These are phyloP conservation scores for Termitomyces sp. DNA, from an alignment of 768 basidiomycete genomes.

Conservation along the genomic window DNA sequence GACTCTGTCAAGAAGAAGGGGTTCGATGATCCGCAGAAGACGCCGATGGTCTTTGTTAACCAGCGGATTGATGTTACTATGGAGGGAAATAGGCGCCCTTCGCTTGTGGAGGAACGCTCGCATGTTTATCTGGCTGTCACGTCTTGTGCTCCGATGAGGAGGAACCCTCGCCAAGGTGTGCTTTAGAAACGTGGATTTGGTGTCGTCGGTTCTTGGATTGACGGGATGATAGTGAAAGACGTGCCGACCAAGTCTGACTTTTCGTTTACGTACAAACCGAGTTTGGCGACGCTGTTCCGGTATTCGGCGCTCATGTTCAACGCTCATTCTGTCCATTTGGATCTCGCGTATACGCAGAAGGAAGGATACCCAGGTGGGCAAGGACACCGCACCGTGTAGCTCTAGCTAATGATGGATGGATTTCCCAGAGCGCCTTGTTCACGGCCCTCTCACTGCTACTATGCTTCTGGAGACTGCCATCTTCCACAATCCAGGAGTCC, in stretches of 20 bases:
- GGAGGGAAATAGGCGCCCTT: slow-evolving; percentile 37
- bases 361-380: slow-evolving; percentile 70
- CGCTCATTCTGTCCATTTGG: slow-evolving; percentile 79
- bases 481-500: slow-evolving; percentile 41
- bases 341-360: slow-evolving; percentile 63
- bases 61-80: slow-evolving; percentile 51
- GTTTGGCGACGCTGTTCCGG: slow-evolving; percentile 70
- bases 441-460: slow-evolving; percentile 77
- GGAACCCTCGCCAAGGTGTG: slow-evolving; percentile 38
- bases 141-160: slow-evolving; percentile 21
- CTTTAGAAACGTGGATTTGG: background rate
- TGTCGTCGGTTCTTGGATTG: background rate
- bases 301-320: slow-evolving; percentile 88
- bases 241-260: slow-evolving; percentile 48
- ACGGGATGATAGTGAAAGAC: slow-evolving; percentile 35
- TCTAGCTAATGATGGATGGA: background rate
- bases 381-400: background rate
- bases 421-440: slow-evolving; percentile 68
- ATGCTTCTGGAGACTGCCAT: slow-evolving; percentile 65
- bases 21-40: slow-evolving; percentile 41
- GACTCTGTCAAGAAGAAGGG: slow-evolving; percentile 56
- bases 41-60: slow-evolving; percentile 73
- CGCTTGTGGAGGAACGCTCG: slow-evolving; percentile 56
- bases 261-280: slow-evolving; percentile 62
- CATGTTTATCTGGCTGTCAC: slow-evolving; percentile 55